These are phyloP conservation scores for Panus rudis DNA, from an alignment of 768 basidiomycete species.

Conservation along the genomic window DNA sequence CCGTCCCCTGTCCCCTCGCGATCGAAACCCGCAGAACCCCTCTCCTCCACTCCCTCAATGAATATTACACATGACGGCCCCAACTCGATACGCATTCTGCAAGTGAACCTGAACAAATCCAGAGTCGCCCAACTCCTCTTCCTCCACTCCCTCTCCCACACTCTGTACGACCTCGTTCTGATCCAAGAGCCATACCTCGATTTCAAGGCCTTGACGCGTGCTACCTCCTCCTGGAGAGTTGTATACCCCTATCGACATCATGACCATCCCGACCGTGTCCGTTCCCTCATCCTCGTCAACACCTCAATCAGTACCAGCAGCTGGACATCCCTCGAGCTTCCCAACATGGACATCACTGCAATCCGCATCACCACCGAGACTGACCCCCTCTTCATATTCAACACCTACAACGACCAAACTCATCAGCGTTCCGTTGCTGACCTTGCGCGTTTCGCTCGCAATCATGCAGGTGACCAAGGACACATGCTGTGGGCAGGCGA, in stretches of 20 bases:
- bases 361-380: slow-evolving; percentile 15
- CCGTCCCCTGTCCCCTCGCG: too few relatives aligned
- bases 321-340: slow-evolving; percentile 7
- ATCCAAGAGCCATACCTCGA: slow-evolving; percentile 1
- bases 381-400: slow-evolving; percentile 25
- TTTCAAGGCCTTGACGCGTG: neutral
- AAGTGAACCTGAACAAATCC: slow-evolving; percentile 25
- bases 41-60: too few relatives aligned
- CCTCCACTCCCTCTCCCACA: slow-evolving; percentile 2
- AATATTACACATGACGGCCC: too few relatives aligned
- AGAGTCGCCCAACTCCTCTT: slow-evolving; percentile 13
- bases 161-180: slow-evolving; percentile 7
- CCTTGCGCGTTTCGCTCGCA: neutral
- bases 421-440: slow-evolving; percentile 14
- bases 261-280: neutral
- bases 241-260: slow-evolving; percentile 7
- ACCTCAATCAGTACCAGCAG: slow-evolving; percentile 5
- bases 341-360: slow-evolving; percentile 22
- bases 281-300: slow-evolving; percentile 13
- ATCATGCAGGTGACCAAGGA: neutral
- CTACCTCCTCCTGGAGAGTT: neutral
- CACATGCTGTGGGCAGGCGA: slow-evolving; percentile 28
- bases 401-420: slow-evolving; percentile 31
- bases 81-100: slow-evolving; percentile 18
- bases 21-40: too few relatives aligned